A percentile compares a stretch with the other conserved stretches of the same genome.
Conservation (phyloP, 257 asterid genomes). For the Primulina eburnea region DNA sequence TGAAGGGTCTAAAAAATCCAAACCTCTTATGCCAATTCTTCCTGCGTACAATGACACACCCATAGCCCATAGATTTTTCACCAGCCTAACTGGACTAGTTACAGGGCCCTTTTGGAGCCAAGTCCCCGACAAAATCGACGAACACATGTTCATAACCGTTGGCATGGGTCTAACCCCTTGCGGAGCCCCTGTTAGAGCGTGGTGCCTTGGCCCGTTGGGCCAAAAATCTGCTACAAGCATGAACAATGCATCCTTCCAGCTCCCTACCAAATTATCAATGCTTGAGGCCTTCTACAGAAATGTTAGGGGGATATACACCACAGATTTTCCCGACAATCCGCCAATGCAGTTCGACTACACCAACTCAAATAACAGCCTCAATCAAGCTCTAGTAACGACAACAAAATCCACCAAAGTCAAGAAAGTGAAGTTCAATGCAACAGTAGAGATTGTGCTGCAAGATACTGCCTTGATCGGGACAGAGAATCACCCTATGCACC, state of each 20-base stretch:
- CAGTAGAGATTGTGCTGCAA: constrained; percentile 52
- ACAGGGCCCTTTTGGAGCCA: constrained; percentile 49
- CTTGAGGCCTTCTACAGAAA: constrained; percentile 54
- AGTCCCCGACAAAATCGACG: constrained; percentile 44
- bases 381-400: constrained; percentile 30
- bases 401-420: constrained; percentile 49
- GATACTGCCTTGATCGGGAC: constrained; percentile 49
- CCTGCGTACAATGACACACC: constrained; percentile 74
- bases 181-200: constrained; percentile 32
- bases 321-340: constrained; percentile 49
- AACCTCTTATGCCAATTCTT: constrained; percentile 54
- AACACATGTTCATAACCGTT: constrained; percentile 54
- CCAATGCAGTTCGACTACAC: constrained; percentile 50
- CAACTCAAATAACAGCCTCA: constrained; percentile 25
- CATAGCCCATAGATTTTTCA: constrained; percentile 57
- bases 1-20: constrained; percentile 24
- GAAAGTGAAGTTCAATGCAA: constrained; percentile 39
- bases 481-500: constrained; percentile 62
- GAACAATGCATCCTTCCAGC: constrained; percentile 42
- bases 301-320: constrained; percentile 45
- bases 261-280: constrained; percentile 33
- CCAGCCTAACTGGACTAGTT: constrained; percentile 52
- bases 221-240: not conserved
- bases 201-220: not conserved
- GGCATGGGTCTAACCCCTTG: constrained; percentile 56